Conservation (phyloP, 768 basidiomycete species). For the Leccinum ochraceum region DNA sequence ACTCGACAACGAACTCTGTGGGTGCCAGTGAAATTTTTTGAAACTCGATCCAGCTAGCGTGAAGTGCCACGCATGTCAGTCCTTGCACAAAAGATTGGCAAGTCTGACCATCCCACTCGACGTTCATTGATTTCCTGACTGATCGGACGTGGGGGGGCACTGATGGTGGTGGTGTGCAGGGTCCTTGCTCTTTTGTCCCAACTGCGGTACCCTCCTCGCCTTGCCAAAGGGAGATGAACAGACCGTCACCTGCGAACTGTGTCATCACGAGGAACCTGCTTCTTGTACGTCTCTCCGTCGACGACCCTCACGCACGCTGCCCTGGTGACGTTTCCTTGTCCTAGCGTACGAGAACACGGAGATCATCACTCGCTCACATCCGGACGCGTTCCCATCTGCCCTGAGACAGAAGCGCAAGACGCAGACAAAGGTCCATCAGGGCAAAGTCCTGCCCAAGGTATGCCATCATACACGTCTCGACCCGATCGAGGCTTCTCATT, state of each 20-base stretch:
- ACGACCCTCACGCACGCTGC: background rate
- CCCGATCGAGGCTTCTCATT: background rate
- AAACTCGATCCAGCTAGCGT: background rate
- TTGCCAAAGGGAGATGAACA: slow-evolving; percentile 75
- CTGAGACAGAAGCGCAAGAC: slow-evolving; percentile 88
- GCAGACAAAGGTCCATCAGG: slow-evolving; percentile 76
- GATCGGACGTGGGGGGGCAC: background rate
- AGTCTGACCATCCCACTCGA: slow-evolving; percentile 13
- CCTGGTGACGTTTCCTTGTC: background rate
- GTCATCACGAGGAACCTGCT: slow-evolving; percentile 82
- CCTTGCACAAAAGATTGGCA: slow-evolving; percentile 52
- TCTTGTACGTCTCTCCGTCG: slow-evolving; percentile 62
- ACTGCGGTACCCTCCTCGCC: slow-evolving; percentile 87
- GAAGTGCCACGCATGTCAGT: slow-evolving; percentile 20
- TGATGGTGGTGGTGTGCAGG: slow-evolving; percentile 44
- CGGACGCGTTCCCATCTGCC: slow-evolving; percentile 91
- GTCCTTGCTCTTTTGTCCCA: slow-evolving; percentile 91
- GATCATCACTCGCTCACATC: slow-evolving; percentile 87
- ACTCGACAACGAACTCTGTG: slow-evolving; percentile 10
- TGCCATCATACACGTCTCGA: slow-evolving; percentile 37
- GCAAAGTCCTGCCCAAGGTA: slow-evolving; percentile 68
- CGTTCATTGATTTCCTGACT: background rate
- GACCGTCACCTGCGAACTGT: slow-evolving; percentile 85
- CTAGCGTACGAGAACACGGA: slow-evolving; percentile 90
- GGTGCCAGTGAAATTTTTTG: slow-evolving; percentile 9